Evolutionary conservation across 1,284 basidiomycete genomes (phyloP).

Genomic region (Athelia sp.): DNA sequence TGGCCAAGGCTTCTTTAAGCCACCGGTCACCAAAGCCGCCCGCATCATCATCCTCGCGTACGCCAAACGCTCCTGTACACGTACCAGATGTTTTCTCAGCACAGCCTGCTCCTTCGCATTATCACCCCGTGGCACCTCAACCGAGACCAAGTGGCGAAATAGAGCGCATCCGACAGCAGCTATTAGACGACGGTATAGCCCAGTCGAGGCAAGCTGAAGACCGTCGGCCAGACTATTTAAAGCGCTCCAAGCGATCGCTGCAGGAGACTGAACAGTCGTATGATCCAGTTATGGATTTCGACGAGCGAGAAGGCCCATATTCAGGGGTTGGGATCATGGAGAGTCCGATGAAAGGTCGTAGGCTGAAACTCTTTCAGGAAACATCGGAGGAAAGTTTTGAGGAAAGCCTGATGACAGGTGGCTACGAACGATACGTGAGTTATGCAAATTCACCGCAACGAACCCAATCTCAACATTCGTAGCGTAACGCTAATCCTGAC

Average conservation of each 20-base stretch:
- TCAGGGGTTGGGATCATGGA: slow-evolving; percentile 54
- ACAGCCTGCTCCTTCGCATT: slow-evolving; percentile 10
- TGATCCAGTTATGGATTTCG: slow-evolving; percentile 24
- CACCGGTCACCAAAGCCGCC: slow-evolving; percentile 11
- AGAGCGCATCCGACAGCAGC: slow-evolving; percentile 49
- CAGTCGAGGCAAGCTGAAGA: slow-evolving; percentile 50
- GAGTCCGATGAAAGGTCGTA: slow-evolving; percentile 63
- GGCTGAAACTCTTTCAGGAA: slow-evolving; percentile 70
- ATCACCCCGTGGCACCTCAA: slow-evolving; percentile 23
- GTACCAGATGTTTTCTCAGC: slow-evolving; percentile 28
- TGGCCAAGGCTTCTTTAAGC: slow-evolving; percentile 27
- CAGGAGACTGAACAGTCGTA: slow-evolving; percentile 31
- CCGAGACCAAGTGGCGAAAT: slow-evolving; percentile 45
- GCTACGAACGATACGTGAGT: slow-evolving; percentile 67
- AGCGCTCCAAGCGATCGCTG: slow-evolving; percentile 44
- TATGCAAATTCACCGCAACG: slow-evolving; percentile 1
- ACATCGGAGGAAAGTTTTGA: slow-evolving; percentile 79
- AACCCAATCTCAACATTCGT: slow-evolving; percentile 1
- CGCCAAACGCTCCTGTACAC: slow-evolving; percentile 13
- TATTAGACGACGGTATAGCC: slow-evolving; percentile 41
- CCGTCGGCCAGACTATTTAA: slow-evolving; percentile 64
- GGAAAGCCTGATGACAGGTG: slow-evolving; percentile 72
- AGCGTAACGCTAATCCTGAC: slow-evolving; percentile 48
- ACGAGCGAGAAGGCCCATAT: slow-evolving; percentile 24
- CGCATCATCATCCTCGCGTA: slow-evolving; percentile 17